These are phyloP conservation scores for Fusarium pseudocircinatum DNA, from an alignment of 2,329 filamentous ascomycete genomes.

Conservation along the genomic window DNA sequence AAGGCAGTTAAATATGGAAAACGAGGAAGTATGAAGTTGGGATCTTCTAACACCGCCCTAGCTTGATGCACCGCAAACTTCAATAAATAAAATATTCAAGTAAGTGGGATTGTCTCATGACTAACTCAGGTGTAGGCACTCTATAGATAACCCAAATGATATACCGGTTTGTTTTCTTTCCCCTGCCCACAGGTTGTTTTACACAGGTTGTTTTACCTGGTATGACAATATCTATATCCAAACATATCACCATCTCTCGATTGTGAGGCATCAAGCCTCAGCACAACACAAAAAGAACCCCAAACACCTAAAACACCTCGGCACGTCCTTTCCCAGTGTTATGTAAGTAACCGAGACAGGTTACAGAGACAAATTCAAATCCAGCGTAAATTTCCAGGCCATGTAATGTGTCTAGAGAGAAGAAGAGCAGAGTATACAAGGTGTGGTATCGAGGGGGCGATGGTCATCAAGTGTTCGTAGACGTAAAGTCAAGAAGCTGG, in stretches of 20 bases:
- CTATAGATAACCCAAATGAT: constrained; percentile 5
- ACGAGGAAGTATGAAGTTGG: neutral
- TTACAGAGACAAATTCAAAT: constrained; percentile 32
- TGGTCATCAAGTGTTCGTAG: constrained; percentile 34
- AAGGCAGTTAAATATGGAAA: neutral
- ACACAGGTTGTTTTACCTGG: constrained; percentile 5
- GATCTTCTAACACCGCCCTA: neutral
- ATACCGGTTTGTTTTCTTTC: constrained; percentile 14
- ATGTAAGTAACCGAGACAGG: constrained; percentile 24
- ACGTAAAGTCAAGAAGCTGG: constrained; percentile 18
- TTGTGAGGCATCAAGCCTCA: constrained; percentile 11
- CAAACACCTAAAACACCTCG: constrained; percentile 40
- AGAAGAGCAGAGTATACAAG: constrained; percentile 30
- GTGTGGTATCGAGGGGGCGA: constrained; percentile 41
- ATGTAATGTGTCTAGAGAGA: constrained; percentile 38
- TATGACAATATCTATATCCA: constrained; percentile 5
- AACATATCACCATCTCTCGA: constrained; percentile 12
- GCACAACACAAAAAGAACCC: constrained; percentile 28
- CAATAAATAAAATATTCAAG: neutral
- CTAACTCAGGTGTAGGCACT: constrained; percentile 1
- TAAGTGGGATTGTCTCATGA: constrained; percentile 2
- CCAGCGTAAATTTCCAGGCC: constrained; percentile 38
- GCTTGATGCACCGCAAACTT: constrained; percentile 15
- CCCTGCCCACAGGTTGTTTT: constrained; percentile 7
- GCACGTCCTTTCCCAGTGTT: constrained; percentile 18